These are phyloP conservation scores for Candida easanensis DNA, from an alignment of 805 yeast species.

Conservation along the genomic window DNA sequence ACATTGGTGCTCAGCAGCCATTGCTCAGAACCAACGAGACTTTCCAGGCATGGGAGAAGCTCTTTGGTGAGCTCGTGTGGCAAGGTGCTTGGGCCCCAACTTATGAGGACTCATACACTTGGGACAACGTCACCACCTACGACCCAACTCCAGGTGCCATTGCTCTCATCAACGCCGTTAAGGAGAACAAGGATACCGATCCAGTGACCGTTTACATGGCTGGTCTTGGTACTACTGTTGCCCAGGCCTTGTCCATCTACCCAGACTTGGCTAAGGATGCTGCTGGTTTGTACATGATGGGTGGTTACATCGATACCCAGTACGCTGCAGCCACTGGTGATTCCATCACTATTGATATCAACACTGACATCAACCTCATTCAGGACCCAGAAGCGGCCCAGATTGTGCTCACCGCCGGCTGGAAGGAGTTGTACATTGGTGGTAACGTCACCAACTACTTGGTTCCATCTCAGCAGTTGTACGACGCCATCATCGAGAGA, in stretches of 20 bases:
- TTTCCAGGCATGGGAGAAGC: constrained; percentile 36
- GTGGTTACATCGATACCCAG: constrained; percentile 42
- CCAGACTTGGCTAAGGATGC: constrained; percentile 39
- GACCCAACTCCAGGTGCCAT: constrained; percentile 35
- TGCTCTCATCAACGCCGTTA: constrained; percentile 40
- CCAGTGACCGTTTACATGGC: constrained; percentile 39
- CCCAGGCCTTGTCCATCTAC: constrained; percentile 41
- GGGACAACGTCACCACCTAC: constrained; percentile 33
- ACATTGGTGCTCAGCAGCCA: constrained; percentile 38
- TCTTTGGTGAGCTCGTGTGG: constrained; percentile 41
- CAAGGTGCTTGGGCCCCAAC: constrained; percentile 37
- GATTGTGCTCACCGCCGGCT: constrained; percentile 38
- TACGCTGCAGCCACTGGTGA: constrained; percentile 34
- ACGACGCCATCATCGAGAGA: constrained; percentile 33
- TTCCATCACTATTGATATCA: constrained; percentile 35
- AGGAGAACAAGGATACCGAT: constrained; percentile 33
- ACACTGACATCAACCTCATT: constrained; percentile 42
- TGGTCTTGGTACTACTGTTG: constrained; percentile 43
- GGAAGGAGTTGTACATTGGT: constrained; percentile 38
- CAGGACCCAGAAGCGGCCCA: constrained; percentile 47
- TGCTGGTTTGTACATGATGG: constrained; percentile 41
- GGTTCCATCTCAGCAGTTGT: constrained; percentile 37
- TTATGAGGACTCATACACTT: constrained; percentile 33
- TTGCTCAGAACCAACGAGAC: constrained; percentile 37
- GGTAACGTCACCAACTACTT: constrained; percentile 41